Conservation (phyloP, 768 basidiomycete genomes). For the Boletus bicolor region DNA sequence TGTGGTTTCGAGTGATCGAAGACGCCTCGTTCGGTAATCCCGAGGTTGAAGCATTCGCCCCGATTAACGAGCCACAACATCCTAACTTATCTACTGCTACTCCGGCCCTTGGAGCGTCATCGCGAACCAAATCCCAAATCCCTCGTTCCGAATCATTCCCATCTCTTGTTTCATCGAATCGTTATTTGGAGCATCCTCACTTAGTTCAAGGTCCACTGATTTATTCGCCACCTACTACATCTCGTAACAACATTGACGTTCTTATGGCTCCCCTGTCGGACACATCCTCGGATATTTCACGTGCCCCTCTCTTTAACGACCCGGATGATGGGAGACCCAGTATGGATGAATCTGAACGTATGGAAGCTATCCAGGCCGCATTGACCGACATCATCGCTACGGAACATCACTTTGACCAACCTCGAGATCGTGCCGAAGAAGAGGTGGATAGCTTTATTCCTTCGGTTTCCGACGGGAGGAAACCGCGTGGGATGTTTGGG, state of each 20-base stretch:
- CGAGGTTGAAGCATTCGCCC: constrained; percentile 2
- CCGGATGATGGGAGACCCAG: constrained; percentile 57
- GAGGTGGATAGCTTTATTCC: constrained; percentile 5
- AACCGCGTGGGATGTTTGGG: constrained; percentile 32
- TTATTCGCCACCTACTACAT: constrained; percentile 17
- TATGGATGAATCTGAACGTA: constrained; percentile 71
- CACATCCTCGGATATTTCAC: constrained; percentile 46
- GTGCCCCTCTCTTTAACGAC: constrained; percentile 79
- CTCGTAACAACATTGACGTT: constrained; percentile 63
- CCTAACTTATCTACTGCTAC: constrained; percentile 9
- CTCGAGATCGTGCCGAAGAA: constrained; percentile 9
- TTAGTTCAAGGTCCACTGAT: constrained; percentile 18
- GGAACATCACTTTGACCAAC: constrained; percentile 51
- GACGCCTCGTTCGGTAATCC: constrained; percentile 48
- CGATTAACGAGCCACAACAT: constrained; percentile 5
- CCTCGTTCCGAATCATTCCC: constrained; percentile 39
- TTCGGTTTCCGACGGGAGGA: constrained; percentile 12
- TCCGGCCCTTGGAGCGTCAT: not conserved
- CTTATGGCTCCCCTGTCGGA: constrained; percentile 73
- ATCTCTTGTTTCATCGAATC: constrained; percentile 21
- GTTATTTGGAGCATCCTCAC: constrained; percentile 15
- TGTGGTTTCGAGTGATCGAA: constrained; percentile 87
- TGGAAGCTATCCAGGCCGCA: constrained; percentile 96
- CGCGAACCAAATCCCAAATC: constrained; percentile 13
- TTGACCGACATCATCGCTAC: constrained; percentile 93